Conservation (phyloP, 2,329 filamentous ascomycete genomes). For the Tolypocladium ophioglossoides region DNA sequence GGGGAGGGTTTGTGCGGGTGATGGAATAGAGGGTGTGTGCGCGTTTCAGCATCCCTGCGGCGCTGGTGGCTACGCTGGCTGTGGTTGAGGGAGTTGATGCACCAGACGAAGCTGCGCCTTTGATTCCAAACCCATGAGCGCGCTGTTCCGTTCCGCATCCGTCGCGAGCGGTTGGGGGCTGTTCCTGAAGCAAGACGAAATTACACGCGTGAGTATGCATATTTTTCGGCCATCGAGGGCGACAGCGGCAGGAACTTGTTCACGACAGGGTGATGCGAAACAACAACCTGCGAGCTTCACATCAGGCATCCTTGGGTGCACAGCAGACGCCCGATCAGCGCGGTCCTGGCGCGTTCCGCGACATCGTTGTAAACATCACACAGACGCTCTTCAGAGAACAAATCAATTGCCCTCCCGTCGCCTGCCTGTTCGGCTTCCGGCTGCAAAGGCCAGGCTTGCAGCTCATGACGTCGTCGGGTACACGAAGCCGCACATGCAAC, state of each 20-base stretch:
- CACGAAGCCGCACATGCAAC: not conserved
- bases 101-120: not conserved
- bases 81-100: not conserved
- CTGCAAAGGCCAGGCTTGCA: not conserved
- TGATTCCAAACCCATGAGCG: not conserved
- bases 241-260: not conserved
- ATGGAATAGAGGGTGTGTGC: too few species aligned
- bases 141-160: too few species aligned
- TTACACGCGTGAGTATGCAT: not conserved
- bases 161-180: not conserved
- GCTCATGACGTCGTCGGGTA: not conserved
- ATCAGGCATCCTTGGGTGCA: not conserved
- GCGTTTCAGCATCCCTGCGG: not conserved
- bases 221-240: not conserved
- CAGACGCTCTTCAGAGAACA: not conserved
- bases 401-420: not conserved
- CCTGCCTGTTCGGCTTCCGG: not conserved
- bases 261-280: not conserved
- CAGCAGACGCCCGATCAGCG: not conserved
- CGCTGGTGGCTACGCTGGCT: not conserved
- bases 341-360: not conserved
- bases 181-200: not conserved
- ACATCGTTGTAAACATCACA: not conserved
- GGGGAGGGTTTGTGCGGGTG: not conserved
- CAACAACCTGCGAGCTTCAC: not conserved